Conservation (phyloP, 495 filamentous ascomycete species). For the Xylaria longipes region DNA sequence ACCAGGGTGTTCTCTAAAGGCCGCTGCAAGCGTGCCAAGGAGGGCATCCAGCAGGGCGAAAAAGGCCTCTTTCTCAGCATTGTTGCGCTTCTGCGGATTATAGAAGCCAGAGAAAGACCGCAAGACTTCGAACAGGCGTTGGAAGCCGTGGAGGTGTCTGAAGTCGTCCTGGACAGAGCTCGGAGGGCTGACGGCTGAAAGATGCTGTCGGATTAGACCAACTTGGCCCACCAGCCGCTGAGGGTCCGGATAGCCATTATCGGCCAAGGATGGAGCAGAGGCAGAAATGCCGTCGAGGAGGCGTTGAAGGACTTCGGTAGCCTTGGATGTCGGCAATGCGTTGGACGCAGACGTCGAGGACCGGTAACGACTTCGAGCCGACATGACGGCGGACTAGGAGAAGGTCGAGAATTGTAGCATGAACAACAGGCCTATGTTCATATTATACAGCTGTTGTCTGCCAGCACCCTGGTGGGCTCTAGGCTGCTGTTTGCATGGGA, state of each 20-base stretch:
- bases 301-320: constrained; percentile 65
- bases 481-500: constrained; percentile 39
- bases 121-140: constrained; percentile 70
- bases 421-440: constrained; percentile 29
- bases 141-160: constrained; percentile 81
- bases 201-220: constrained; percentile 53
- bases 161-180: constrained; percentile 74
- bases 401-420: constrained; percentile 30
- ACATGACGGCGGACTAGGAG: constrained; percentile 45
- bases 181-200: constrained; percentile 52
- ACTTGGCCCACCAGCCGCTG: constrained; percentile 47
- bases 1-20: constrained; percentile 79
- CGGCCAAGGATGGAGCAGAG: constrained; percentile 28
- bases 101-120: constrained; percentile 75
- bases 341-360: constrained; percentile 67
- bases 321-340: constrained; percentile 59
- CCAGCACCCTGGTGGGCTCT: constrained; percentile 41
- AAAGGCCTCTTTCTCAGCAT: constrained; percentile 64
- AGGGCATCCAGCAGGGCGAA: constrained; percentile 74
- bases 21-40: constrained; percentile 75
- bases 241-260: constrained; percentile 50
- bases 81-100: constrained; percentile 63
- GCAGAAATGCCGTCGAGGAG: constrained; percentile 61
- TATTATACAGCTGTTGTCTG: constrained; percentile 31
- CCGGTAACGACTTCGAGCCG: constrained; percentile 59